These are phyloP conservation scores for Nicotiana rustica DNA, from an alignment of 305 asterid species.

Conservation along the genomic window DNA sequence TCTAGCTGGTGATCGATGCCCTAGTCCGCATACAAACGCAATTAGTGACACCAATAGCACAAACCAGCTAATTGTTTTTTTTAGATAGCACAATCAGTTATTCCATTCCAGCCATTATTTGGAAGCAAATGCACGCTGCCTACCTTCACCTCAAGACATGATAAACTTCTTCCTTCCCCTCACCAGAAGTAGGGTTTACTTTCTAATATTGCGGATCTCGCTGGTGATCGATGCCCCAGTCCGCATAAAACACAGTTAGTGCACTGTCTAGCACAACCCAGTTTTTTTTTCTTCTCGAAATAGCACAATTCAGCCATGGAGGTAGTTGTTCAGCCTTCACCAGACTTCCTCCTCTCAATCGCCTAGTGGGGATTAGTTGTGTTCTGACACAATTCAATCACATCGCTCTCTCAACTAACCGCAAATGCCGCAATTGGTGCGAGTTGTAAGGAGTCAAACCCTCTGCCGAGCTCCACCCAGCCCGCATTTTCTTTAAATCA, in stretches of 20 bases:
- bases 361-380: background rate
- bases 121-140: no score
- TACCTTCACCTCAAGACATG: background rate
- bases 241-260: constrained; percentile 10
- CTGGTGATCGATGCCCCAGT: background rate
- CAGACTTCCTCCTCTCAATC: constrained; percentile 18
- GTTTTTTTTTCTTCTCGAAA: background rate
- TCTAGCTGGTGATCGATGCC: background rate
- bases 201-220: background rate
- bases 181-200: background rate
- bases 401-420: background rate
- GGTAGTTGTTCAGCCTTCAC: constrained; percentile 12
- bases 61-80: no score
- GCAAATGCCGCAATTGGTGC: background rate
- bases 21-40: background rate
- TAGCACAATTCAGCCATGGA: background rate
- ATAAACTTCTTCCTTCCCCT: constrained; percentile 1
- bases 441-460: constrained; percentile 15
- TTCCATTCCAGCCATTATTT: background rate
- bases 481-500: constrained; percentile 20
- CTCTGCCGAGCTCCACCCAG: constrained; percentile 7
- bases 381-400: constrained; percentile 1
- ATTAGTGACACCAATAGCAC: background rate
- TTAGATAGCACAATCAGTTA: background rate
- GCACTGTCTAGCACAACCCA: background rate